Evolutionary conservation across 1,284 basidiomycete species (phyloP), one percentile per base, ranked within the genome.

Genomic region (Xerocomus minutiporus): DNA sequence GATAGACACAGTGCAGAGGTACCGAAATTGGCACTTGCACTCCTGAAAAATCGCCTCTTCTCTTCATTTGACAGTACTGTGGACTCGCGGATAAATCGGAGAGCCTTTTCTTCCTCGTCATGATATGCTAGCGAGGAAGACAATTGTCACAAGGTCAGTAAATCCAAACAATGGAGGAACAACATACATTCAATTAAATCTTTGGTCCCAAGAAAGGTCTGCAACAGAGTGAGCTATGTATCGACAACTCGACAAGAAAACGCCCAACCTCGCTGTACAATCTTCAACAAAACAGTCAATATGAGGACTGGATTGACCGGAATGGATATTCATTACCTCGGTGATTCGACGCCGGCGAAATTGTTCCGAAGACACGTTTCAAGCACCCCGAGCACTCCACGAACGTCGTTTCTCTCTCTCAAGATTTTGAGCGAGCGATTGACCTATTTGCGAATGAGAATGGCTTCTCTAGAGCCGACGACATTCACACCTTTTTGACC

Each of bases 261-360:
- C n/a, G 29, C 64, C 75, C 66, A 65, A 86, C 92, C 79, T 93
- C 91, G 68, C 90, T 93, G 67, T 97, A 97, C 50, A 97, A 74
- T 62, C 92, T 86, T 54, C 8, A 13, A 59, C 34, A 12, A 29
- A 52, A 53, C 25, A 26, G 28, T 59, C 36, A 53, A 51, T 29
- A 44, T 26, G 12, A 23, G 46, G 6, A 45, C 15, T 8, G 25
- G 23, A 51, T 35, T 31, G 44, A 41, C 23, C 40, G 23, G 45
- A 15, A 38, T 15, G 25, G 3, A 57, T 63, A 2, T 1, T 29
- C 20, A 29, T 52, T 58, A 81, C 86, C 87, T 80, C 17, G 88
- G 74, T 47, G 91, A 93, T 71, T 98, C 96, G 0, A 93, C 86
- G 0, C 93, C 97, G 8, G 92, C 97, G 76, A 98, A 99, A 71